Evolutionary conservation across 1,284 basidiomycete genomes (phyloP), one percentile per base, ranked within the genome.

Genomic region (Marasmius tenuissimus): DNA sequence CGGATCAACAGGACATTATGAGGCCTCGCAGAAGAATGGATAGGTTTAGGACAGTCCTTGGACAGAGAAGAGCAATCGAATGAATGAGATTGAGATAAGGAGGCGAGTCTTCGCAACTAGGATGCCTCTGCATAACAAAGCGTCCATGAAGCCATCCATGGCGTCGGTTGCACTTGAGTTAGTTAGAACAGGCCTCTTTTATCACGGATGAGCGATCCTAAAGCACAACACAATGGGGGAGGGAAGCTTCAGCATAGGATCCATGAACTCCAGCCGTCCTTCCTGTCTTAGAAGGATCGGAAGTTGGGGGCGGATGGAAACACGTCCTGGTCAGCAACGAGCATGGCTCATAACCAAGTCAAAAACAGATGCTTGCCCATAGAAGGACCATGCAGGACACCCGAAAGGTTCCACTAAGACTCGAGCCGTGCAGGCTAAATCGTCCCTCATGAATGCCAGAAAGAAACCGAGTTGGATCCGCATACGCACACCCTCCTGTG

Each of bases 291-390:
- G 57, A 58, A 60, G 59, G 59, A 45, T 54, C n/a, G 37, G 58
- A 62, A 53, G 53, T 65, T 61, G 61, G 63, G 63, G 63, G 60
- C 45, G 61, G 53, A 47, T 42, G n/a, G 50, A 47, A 60, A 37
- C 52, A 38, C 52, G 52, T 54, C 52, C 37, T 38, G 34, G 52
- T 54, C 5, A 35, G 34, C 34, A n/a, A 37, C 34, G 35, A 18
- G 9, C 8, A 20, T 47, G 20, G 16, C 16, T n/a, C 16, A 20
- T 8, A 11, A 57, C 18, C 40, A 57, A 38, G 18, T 40, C 55
- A 16, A 12, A n/a, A 14, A 57, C 16, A 14, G 16, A 35, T 38
- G 33, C n/a, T 16, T 18, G n/a, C 34, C 34, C 52, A 14, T n/a
- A 34, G 34, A 5, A 12, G 35, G 22, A 35, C 48, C 48, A 34